phyloP scores from a whole-genome alignment of 2,329 filamentous ascomycete species.

The Colletotrichum godetiae region DNA sequence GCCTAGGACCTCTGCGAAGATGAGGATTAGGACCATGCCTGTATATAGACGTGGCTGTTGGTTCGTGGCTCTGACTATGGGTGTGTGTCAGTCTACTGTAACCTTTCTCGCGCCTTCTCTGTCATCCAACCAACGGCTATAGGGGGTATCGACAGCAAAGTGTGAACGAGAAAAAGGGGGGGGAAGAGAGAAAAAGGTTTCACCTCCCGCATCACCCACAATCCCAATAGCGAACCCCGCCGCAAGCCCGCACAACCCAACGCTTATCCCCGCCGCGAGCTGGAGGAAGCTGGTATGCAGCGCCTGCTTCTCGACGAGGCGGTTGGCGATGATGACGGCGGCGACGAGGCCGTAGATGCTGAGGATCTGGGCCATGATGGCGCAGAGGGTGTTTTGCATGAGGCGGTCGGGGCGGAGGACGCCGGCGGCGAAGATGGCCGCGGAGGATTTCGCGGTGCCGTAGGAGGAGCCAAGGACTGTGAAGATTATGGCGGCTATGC shows the following conservation, averaged over 20 bases:
- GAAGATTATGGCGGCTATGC: slow-evolving; percentile 60
- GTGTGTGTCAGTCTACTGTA: background rate
- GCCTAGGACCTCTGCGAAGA: slow-evolving; percentile 58
- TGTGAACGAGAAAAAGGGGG: background rate
- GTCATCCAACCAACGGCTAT: background rate
- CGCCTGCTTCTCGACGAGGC: slow-evolving; percentile 53
- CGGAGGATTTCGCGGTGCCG: slow-evolving; percentile 55
- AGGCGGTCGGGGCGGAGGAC: slow-evolving; percentile 57
- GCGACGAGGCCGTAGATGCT: slow-evolving; percentile 60
- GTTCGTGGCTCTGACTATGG: slow-evolving; percentile 55
- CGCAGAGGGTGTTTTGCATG: slow-evolving; percentile 57
- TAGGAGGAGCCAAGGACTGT: slow-evolving; percentile 61
- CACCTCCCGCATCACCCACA: slow-evolving; percentile 55
- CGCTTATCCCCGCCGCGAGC: slow-evolving; percentile 55
- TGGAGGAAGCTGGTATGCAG: slow-evolving; percentile 56
- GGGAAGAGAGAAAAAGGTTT: background rate
- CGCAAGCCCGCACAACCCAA: slow-evolving; percentile 57
- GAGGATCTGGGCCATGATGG: slow-evolving; percentile 61
- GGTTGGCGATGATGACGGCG: slow-evolving; percentile 56
- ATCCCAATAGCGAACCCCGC: slow-evolving; percentile 60
- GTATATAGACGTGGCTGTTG: slow-evolving; percentile 59
- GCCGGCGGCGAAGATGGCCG: slow-evolving; percentile 56
- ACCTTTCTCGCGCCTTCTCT: too few relatives aligned
- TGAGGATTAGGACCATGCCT: slow-evolving; percentile 60
- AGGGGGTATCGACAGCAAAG: background rate